Evolutionary conservation across 345 rosid species (phyloP).

Genomic region (Eucalyptus pauciflora): DNA sequence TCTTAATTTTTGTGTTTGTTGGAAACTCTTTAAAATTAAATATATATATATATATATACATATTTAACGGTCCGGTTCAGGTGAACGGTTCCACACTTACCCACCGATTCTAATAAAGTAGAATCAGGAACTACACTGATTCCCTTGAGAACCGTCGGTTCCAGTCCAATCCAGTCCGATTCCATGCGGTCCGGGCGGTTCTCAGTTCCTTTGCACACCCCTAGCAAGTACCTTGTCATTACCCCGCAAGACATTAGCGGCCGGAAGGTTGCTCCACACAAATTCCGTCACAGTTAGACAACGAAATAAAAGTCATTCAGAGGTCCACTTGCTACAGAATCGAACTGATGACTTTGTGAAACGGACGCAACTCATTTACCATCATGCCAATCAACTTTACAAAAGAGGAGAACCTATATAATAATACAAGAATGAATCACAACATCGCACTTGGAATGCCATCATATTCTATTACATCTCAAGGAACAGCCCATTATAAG

Average conservation of each 20-base stretch:
- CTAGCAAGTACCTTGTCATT: accelerated
- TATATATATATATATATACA: too few species aligned
- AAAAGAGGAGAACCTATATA: not conserved
- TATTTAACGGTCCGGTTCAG: accelerated
- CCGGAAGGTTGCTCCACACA: accelerated
- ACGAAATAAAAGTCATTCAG: accelerated
- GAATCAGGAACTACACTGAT: accelerated
- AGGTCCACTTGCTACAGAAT: not conserved
- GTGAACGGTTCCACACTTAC: too few species aligned
- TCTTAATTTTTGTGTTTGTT: too few species aligned
- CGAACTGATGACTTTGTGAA: not conserved
- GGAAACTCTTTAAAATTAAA: too few species aligned
- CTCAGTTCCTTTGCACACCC: too few species aligned
- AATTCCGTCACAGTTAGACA: not conserved
- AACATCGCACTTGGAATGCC: not conserved
- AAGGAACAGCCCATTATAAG: not conserved
- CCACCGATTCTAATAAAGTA: too few species aligned
- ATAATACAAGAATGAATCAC: not conserved
- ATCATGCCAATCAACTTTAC: not conserved
- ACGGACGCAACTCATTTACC: not conserved
- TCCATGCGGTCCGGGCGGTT: accelerated
- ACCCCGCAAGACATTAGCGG: accelerated
- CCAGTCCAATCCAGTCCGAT: accelerated
- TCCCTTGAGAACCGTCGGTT: too few species aligned
- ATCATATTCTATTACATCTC: not conserved